Evolutionary conservation across 768 basidiomycete species (phyloP).

Genomic region (Rickenella mellea): DNA sequence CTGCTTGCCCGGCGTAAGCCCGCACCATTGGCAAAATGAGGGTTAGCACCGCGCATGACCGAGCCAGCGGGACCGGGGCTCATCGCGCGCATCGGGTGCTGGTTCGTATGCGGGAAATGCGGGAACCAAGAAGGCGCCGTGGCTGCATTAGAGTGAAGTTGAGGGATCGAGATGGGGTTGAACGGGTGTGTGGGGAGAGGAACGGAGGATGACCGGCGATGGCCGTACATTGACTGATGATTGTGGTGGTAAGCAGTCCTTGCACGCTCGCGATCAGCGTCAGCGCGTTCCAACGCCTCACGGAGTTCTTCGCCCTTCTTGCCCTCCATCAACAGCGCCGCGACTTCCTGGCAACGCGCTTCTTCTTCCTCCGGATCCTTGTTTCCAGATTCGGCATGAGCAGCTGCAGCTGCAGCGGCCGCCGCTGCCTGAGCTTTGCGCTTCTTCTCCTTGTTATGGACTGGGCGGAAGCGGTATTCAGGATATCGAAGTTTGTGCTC

Average conservation of each 20-base stretch:
- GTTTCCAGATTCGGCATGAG: background rate
- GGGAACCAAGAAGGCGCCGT: background rate
- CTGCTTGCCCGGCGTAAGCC: background rate
- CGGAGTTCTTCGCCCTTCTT: slow-evolving; percentile 28
- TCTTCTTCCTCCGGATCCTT: background rate
- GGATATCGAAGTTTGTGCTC: slow-evolving; percentile 64
- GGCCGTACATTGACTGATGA: too few relatives aligned
- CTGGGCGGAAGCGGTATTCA: slow-evolving; percentile 42
- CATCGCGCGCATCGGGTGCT: too few relatives aligned
- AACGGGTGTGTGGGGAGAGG: slow-evolving; percentile 39
- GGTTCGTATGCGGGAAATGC: too few relatives aligned
- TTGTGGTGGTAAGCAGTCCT: slow-evolving; percentile 11
- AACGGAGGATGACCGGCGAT: slow-evolving; percentile 53
- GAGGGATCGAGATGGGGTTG: slow-evolving; percentile 34
- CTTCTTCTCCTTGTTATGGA: slow-evolving; percentile 7
- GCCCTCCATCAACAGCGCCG: slow-evolving; percentile 41
- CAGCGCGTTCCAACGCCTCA: slow-evolving; percentile 15
- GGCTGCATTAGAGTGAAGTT: too few relatives aligned
- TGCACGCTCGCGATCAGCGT: slow-evolving; percentile 2
- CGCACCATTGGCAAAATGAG: too few relatives aligned
- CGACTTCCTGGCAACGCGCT: background rate
- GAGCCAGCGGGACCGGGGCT: too few relatives aligned
- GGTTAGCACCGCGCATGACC: too few relatives aligned
- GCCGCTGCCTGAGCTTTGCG: background rate
- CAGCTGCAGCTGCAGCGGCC: background rate